phyloP scores from a whole-genome alignment of 805 yeast genomes.

The Myxozyma sirexii region DNA sequence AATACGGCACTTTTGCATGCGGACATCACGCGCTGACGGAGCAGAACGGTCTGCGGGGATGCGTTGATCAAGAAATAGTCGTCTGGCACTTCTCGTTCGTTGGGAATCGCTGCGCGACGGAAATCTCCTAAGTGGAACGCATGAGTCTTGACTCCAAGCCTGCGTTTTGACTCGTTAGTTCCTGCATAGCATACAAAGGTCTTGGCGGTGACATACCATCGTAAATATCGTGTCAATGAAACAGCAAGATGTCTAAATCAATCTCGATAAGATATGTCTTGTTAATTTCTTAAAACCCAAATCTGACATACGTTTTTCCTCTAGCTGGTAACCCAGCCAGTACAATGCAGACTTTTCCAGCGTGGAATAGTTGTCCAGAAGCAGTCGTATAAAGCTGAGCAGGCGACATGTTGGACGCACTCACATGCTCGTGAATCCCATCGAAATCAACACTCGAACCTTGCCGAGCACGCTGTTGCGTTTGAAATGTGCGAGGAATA shows the following conservation, averaged over 20 bases:
- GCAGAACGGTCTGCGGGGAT: constrained; percentile 50
- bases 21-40: constrained; percentile 61
- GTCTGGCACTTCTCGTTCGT: constrained; percentile 58
- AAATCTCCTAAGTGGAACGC: constrained; percentile 92
- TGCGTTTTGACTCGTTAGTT: background rate
- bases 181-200: too few relatives aligned
- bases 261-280: too few relatives aligned
- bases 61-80: constrained; percentile 67
- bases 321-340: constrained; percentile 94
- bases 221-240: constrained; percentile 82
- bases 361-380: constrained; percentile 89
- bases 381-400: constrained; percentile 94
- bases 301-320: constrained; percentile 66
- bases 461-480: background rate
- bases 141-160: constrained; percentile 90
- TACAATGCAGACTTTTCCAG: constrained; percentile 87
- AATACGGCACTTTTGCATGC: constrained; percentile 71
- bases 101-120: constrained; percentile 56
- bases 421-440: constrained; percentile 68
- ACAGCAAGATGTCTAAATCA: constrained; percentile 70
- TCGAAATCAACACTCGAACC: constrained; percentile 44
- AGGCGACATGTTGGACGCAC: constrained; percentile 73
- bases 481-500: constrained; percentile 1
- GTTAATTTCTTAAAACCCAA: too few relatives aligned
- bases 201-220: constrained; percentile 58